Conservation (phyloP, 2,329 filamentous ascomycete genomes). For the Botrytis sinoallii region DNA sequence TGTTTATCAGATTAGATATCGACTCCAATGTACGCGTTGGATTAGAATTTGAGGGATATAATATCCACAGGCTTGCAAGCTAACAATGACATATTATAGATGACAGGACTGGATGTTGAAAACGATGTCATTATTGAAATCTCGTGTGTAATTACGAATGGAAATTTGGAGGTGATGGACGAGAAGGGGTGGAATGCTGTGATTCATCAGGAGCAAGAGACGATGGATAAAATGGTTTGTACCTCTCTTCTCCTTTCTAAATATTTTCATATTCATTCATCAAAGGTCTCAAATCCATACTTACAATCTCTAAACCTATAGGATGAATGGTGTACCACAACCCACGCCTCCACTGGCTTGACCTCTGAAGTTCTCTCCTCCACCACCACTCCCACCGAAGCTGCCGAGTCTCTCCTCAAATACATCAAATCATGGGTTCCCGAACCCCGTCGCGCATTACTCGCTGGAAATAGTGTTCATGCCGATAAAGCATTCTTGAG, state of each 20-base stretch:
- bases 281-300: background rate
- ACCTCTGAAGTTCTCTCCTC: slow-evolving; percentile 74
- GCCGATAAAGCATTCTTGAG: slow-evolving; percentile 81
- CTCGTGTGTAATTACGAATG: slow-evolving; percentile 86
- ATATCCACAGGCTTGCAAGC: background rate
- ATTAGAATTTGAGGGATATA: background rate
- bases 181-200: slow-evolving; percentile 74
- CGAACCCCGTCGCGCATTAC: slow-evolving; percentile 60
- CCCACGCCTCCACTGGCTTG: slow-evolving; percentile 78
- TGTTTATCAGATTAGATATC: background rate
- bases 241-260: background rate
- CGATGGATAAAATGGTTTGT: slow-evolving; percentile 66
- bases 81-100: slow-evolving; percentile 53
- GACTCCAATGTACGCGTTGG: background rate
- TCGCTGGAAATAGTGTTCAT: slow-evolving; percentile 93
- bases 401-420: slow-evolving; percentile 68
- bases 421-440: slow-evolving; percentile 77
- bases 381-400: slow-evolving; percentile 62
- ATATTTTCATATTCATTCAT: no score
- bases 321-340: slow-evolving; percentile 83
- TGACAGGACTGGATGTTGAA: slow-evolving; percentile 82
- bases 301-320: slow-evolving; percentile 17
- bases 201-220: slow-evolving; percentile 68
- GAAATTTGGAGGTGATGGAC: slow-evolving; percentile 73
- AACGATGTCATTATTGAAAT: slow-evolving; percentile 86